Conservation (phyloP, 1,284 basidiomycete species). For the Ganoderma sinense region DNA sequence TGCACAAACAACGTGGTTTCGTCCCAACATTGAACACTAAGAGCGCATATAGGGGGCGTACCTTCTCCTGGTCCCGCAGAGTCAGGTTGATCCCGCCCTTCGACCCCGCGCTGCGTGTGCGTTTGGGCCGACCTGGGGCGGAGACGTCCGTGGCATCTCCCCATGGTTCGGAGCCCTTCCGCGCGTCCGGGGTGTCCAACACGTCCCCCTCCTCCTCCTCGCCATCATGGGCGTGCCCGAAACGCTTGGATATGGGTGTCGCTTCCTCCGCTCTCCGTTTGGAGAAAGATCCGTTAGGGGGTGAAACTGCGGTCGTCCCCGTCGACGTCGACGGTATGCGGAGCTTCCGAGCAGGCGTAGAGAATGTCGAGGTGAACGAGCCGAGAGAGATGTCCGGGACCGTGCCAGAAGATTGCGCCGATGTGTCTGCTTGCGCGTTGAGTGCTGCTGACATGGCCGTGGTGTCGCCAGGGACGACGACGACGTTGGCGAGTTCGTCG, state of each 20-base stretch:
- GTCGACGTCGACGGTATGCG: conserved; percentile 63
- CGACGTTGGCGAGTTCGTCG: conserved; percentile 23
- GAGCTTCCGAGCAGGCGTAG: conserved; percentile 58
- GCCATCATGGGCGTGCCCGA: conserved; percentile 38
- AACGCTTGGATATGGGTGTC: conserved; percentile 40
- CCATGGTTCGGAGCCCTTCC: conserved; percentile 42
- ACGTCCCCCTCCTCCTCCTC: conserved; percentile 52
- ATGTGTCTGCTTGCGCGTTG: conserved; percentile 43
- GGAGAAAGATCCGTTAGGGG: conserved; percentile 32
- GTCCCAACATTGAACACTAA: neutral
- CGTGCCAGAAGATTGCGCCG: conserved; percentile 50
- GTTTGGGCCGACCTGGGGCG: conserved; percentile 49
- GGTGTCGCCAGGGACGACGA: conserved; percentile 19
- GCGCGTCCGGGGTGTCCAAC: conserved; percentile 58
- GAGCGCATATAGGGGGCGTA: conserved; percentile 38
- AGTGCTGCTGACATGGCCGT: conserved; percentile 43
- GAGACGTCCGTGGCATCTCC: conserved; percentile 53
- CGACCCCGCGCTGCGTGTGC: conserved; percentile 46
- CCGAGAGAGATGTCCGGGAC: conserved; percentile 71
- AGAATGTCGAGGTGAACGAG: conserved; percentile 62
- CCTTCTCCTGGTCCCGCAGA: conserved; percentile 94
- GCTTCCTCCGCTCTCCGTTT: conserved; percentile 40
- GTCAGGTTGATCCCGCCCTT: conserved; percentile 77
- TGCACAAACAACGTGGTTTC: neutral
- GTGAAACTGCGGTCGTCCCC: conserved; percentile 57